Conservation (phyloP, 106 monocot genomes). For the Dioscorea dumetorum region DNA sequence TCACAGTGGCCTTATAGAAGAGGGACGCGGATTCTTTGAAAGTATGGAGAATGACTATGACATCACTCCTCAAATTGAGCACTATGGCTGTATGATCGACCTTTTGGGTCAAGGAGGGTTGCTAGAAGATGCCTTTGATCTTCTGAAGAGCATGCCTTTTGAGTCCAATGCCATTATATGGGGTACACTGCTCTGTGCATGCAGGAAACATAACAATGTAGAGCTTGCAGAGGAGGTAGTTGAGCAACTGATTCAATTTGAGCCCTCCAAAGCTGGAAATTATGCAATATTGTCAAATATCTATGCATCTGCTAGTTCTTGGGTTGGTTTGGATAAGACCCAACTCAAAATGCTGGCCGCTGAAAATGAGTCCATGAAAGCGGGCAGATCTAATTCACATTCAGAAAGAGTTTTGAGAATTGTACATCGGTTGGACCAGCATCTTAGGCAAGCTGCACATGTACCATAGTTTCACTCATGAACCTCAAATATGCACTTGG, state of each 20-base stretch:
- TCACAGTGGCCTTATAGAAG: conserved; percentile 54
- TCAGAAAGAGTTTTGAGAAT: conserved; percentile 44
- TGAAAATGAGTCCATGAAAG: conserved; percentile 45
- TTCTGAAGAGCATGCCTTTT: conserved; percentile 54
- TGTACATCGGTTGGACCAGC: conserved; percentile 44
- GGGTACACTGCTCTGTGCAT: conserved; percentile 72
- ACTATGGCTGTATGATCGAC: conserved; percentile 81
- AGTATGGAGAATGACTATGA: conserved; percentile 67
- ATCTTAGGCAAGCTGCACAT: conserved; percentile 56
- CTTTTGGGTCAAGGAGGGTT: conserved; percentile 65
- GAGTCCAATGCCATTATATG: conserved; percentile 73
- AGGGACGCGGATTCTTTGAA: conserved; percentile 40
- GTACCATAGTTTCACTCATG: conserved; percentile 18
- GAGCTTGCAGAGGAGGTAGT: conserved; percentile 57
- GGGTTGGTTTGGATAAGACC: conserved; percentile 61
- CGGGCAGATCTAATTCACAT: conserved; percentile 50
- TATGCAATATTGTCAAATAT: conserved; percentile 67
- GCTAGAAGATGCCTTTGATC: conserved; percentile 52
- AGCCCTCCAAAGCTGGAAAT: conserved; percentile 50
- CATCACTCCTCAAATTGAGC: conserved; percentile 68
- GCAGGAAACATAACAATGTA: conserved; percentile 62
- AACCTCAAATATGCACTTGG: neutral
- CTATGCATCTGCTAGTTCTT: conserved; percentile 56
- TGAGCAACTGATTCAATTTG: conserved; percentile 34
- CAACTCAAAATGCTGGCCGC: conserved; percentile 53